These are phyloP conservation scores for Kluyveromyces siamensis DNA, from an alignment of 805 yeast genomes.

Conservation along the genomic window DNA sequence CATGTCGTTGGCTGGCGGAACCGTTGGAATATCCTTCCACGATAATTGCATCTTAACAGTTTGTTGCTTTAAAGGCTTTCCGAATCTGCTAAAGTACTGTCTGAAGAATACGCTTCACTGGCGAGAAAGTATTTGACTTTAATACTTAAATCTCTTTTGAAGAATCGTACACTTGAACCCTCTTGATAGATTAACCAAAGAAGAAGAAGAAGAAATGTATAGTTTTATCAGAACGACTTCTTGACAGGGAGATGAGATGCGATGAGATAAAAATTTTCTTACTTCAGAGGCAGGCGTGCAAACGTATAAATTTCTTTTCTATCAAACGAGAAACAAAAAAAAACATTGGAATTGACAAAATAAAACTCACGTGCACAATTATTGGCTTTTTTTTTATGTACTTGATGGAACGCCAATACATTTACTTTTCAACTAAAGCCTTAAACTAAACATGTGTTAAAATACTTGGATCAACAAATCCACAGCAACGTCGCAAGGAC, in stretches of 20 bases:
- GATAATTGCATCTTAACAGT: slow-evolving; percentile 70
- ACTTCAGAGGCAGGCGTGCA: not conserved
- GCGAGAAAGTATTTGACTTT: not conserved
- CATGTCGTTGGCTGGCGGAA: slow-evolving; percentile 85
- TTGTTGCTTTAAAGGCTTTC: not conserved
- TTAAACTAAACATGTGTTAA: not conserved
- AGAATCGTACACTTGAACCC: not conserved
- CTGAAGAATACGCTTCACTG: not conserved
- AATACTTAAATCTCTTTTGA: not conserved
- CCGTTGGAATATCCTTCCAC: slow-evolving; percentile 97
- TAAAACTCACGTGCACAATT: too few relatives aligned
- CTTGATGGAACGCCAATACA: too few relatives aligned
- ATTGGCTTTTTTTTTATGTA: too few relatives aligned
- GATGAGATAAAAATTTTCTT: slow-evolving; percentile 12
- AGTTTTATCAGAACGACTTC: not conserved
- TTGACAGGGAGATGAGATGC: slow-evolving; percentile 12
- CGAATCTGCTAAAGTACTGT: not conserved
- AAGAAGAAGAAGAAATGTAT: too few relatives aligned
- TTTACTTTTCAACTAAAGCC: too few relatives aligned
- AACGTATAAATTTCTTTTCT: not conserved
- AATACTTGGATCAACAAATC: not conserved
- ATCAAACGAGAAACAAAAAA: not conserved
- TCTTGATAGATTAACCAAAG: not conserved
- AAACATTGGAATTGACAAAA: too few relatives aligned
- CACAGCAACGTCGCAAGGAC: not conserved